Percentiles rank a stretch among this genome's conserved stretches.
phyloP scores from a whole-genome alignment of 192 early-diverging fungal genomes.

The Coemansia sp. region DNA sequence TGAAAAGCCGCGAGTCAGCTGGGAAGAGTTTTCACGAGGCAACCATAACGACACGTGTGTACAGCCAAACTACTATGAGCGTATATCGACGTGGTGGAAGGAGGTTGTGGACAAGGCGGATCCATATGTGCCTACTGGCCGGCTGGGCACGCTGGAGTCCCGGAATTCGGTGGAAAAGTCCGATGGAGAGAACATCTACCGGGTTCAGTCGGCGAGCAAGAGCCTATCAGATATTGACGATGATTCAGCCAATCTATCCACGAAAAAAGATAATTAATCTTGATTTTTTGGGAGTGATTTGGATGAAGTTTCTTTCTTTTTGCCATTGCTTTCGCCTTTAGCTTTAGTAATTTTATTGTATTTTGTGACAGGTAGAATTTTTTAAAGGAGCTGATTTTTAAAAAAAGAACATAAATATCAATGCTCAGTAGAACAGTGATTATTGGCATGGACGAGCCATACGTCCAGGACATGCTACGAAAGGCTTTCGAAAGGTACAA shows the following conservation, averaged over 20 bases:
- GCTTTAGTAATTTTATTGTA: too few species aligned
- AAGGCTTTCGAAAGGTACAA: conserved; percentile 23
- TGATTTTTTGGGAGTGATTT: too few species aligned
- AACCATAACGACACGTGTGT: conserved; percentile 90
- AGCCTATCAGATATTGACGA: conserved; percentile 17
- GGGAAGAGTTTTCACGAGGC: conserved; percentile 75
- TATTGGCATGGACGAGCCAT: conserved; percentile 54
- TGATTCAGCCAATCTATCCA: not conserved
- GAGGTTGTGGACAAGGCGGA: conserved; percentile 27
- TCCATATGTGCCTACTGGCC: conserved; percentile 50
- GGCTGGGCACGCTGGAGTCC: conserved; percentile 33
- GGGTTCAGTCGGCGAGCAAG: conserved; percentile 32
- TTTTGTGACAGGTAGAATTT: too few species aligned
- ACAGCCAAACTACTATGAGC: conserved; percentile 82
- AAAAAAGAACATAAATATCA: too few species aligned
- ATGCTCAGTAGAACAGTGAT: conserved; percentile 24
- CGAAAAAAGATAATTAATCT: conserved; percentile 8
- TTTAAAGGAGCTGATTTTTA: too few species aligned
- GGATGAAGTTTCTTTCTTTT: not conserved
- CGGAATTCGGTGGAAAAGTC: conserved; percentile 42
- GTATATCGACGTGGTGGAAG: conserved; percentile 56
- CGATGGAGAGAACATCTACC: conserved; percentile 45
- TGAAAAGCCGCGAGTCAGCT: conserved; percentile 19
- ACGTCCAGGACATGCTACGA: conserved; percentile 46
- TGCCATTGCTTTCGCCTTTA: not conserved